These are phyloP conservation scores for Nemania diffusa DNA, from an alignment of 2,329 filamentous ascomycete genomes.

Conservation along the genomic window DNA sequence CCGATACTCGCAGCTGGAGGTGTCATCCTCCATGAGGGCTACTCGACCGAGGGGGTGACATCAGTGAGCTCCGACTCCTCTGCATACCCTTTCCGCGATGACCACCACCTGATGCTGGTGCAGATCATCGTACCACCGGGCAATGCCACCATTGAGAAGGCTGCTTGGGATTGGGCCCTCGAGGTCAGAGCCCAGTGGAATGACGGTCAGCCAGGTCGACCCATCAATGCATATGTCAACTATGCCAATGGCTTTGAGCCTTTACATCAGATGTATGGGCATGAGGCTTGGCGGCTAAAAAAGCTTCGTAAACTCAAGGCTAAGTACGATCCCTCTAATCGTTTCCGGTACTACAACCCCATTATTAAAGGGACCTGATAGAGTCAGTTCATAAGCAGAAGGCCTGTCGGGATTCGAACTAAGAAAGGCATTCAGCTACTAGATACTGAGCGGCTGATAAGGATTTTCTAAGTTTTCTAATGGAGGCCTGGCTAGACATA, in stretches of 20 bases:
- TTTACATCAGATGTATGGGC: slow-evolving; percentile 40
- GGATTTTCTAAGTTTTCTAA: too few species aligned
- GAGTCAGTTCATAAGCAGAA: too few species aligned
- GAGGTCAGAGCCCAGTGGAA: slow-evolving; percentile 36
- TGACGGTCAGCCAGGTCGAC: slow-evolving; percentile 34
- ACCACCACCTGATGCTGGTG: slow-evolving; percentile 37
- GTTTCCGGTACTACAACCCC: slow-evolving; percentile 7
- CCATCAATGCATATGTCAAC: slow-evolving; percentile 39
- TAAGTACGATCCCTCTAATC: slow-evolving; percentile 2
- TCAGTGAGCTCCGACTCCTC: slow-evolving; percentile 23
- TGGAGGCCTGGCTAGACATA: too few species aligned
- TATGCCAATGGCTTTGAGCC: slow-evolving; percentile 42
- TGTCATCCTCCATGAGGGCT: slow-evolving; percentile 42
- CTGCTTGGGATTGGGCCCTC: slow-evolving; percentile 22
- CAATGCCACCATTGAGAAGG: neutral
- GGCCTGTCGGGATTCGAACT: too few species aligned
- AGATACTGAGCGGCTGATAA: too few species aligned
- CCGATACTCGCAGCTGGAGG: slow-evolving; percentile 27
- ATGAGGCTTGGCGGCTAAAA: slow-evolving; percentile 47
- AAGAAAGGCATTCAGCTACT: too few species aligned
- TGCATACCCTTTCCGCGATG: slow-evolving; percentile 39
- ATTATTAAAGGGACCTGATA: too few species aligned
- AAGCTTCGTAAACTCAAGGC: slow-evolving; percentile 42
- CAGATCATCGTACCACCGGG: neutral
- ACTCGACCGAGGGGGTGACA: slow-evolving; percentile 37